phyloP scores from a whole-genome alignment of 352 stramenopile species.

The Achlya hypogyna region DNA sequence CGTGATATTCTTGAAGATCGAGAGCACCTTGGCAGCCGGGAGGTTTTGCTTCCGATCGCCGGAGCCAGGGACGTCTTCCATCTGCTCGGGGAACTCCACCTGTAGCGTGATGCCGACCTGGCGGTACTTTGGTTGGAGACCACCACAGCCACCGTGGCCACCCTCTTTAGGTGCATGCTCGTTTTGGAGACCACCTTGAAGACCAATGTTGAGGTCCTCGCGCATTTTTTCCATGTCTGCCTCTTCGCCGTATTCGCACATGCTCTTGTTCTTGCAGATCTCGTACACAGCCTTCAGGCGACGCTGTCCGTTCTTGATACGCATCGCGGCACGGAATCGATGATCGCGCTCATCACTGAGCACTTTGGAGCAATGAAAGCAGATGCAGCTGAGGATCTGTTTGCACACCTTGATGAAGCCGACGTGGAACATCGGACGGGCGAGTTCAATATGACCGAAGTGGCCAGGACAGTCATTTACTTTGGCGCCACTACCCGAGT shows the following conservation, averaged over 20 bases:
- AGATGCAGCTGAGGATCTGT: conserved; percentile 91
- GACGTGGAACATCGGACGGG: conserved; percentile 99
- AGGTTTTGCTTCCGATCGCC: conserved; percentile 97
- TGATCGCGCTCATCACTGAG: conserved; percentile 92
- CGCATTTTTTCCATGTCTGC: conserved; percentile 85
- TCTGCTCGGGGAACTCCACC: conserved; percentile 92
- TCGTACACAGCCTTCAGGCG: conserved; percentile 82
- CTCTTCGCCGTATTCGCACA: conserved; percentile 79
- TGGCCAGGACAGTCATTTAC: conserved; percentile 99
- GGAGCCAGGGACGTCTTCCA: conserved; percentile 89
- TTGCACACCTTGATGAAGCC: conserved; percentile 99
- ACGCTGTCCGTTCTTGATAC: conserved; percentile 95
- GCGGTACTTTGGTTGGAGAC: conserved; percentile 92
- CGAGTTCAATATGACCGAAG: conserved; percentile 93
- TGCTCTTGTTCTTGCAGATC: conserved; percentile 78
- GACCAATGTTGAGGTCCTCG: conserved; percentile 75
- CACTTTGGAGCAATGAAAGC: conserved; percentile 96
- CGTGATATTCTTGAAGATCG: conserved; percentile 58
- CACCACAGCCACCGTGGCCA: conserved; percentile 69
- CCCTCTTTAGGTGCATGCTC: conserved; percentile 76
- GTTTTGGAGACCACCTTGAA: conserved; percentile 28
- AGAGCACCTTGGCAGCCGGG: conserved; percentile 73
- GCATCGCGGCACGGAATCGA: conserved; percentile 95
- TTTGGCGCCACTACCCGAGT: conserved; percentile 87
- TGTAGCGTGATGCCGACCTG: conserved; percentile 93